These are phyloP conservation scores for Stagonosporopsis rhizophila DNA, from an alignment of 2,329 filamentous ascomycete genomes.

Conservation along the genomic window DNA sequence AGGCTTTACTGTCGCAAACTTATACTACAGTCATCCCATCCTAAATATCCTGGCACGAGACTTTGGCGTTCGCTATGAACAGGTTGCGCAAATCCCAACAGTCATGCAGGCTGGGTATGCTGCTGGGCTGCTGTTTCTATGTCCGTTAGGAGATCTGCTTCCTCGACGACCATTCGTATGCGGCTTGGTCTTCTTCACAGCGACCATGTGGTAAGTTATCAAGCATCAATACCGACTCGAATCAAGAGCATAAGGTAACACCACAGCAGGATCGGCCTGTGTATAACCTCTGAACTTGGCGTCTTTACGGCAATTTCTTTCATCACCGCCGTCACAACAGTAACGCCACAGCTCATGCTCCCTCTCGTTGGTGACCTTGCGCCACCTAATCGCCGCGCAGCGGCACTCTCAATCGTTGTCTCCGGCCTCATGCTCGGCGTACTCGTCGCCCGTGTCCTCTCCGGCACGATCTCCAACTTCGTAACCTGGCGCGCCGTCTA, in stretches of 20 bases:
- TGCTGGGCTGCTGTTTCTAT: slow-evolving; percentile 73
- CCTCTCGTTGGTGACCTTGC: slow-evolving; percentile 81
- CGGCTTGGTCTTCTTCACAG: slow-evolving; percentile 70
- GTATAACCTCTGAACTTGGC: slow-evolving; percentile 69
- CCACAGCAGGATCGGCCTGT: slow-evolving; percentile 65
- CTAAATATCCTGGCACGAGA: slow-evolving; percentile 75
- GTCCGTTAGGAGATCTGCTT: slow-evolving; percentile 75
- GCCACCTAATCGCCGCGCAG: slow-evolving; percentile 70
- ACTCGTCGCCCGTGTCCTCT: slow-evolving; percentile 76
- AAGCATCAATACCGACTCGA: background rate
- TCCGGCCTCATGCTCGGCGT: slow-evolving; percentile 79
- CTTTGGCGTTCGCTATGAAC: slow-evolving; percentile 74
- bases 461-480: slow-evolving; percentile 76
- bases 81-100: slow-evolving; percentile 72
- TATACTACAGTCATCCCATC: slow-evolving; percentile 84
- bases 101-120: slow-evolving; percentile 83
- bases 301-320: slow-evolving; percentile 75
- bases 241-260: background rate
- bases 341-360: slow-evolving; percentile 78
- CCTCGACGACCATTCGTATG: slow-evolving; percentile 74
- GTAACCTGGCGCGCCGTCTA: slow-evolving; percentile 79
- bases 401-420: slow-evolving; percentile 75
- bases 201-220: slow-evolving; percentile 65
- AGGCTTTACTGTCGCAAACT: slow-evolving; percentile 79
- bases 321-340: slow-evolving; percentile 76